A percentile compares a stretch with the other conserved stretches of the same genome.
Evolutionary conservation across 495 filamentous ascomycete species (phyloP).

Genomic region (Neurospora tetraspora): DNA sequence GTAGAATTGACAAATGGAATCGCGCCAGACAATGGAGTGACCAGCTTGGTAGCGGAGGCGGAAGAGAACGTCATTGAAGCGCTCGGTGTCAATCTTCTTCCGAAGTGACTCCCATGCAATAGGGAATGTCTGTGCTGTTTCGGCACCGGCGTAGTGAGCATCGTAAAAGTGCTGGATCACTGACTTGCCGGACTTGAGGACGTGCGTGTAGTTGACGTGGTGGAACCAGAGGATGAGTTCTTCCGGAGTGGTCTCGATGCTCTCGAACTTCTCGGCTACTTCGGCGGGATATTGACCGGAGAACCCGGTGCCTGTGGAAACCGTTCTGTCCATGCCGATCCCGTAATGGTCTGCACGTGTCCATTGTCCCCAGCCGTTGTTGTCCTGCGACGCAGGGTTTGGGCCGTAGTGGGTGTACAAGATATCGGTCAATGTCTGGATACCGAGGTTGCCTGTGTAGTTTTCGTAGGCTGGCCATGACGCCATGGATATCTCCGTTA

Average conservation of each 20-base stretch:
- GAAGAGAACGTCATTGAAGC: conserved; percentile 48
- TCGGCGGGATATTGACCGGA: conserved; percentile 57
- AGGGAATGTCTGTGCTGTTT: conserved; percentile 48
- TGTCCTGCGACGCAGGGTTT: conserved; percentile 55
- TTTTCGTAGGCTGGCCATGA: conserved; percentile 65
- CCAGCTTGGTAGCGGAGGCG: conserved; percentile 55
- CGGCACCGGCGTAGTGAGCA: conserved; percentile 53
- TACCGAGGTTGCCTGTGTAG: conserved; percentile 61
- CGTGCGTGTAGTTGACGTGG: conserved; percentile 59
- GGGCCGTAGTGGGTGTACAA: conserved; percentile 57
- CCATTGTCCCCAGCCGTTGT: conserved; percentile 66
- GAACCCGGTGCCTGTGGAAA: conserved; percentile 53
- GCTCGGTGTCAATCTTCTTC: conserved; percentile 48
- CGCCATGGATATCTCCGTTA: conserved; percentile 54
- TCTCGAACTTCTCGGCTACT: conserved; percentile 46
- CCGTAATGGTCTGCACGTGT: conserved; percentile 47
- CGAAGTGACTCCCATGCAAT: conserved; percentile 42
- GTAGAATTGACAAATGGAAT: conserved; percentile 54
- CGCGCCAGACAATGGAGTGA: conserved; percentile 60
- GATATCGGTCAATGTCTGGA: conserved; percentile 62
- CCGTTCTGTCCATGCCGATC: conserved; percentile 69
- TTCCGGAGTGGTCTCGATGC: conserved; percentile 55
- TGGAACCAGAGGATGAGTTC: conserved; percentile 68
- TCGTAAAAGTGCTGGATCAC: conserved; percentile 74
- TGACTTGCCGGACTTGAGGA: conserved; percentile 53